A percentile compares a stretch with the other conserved stretches of the same genome.
Evolutionary conservation across 1,284 basidiomycete genomes (phyloP).

Genomic region (Austroboletus rostrupii): DNA sequence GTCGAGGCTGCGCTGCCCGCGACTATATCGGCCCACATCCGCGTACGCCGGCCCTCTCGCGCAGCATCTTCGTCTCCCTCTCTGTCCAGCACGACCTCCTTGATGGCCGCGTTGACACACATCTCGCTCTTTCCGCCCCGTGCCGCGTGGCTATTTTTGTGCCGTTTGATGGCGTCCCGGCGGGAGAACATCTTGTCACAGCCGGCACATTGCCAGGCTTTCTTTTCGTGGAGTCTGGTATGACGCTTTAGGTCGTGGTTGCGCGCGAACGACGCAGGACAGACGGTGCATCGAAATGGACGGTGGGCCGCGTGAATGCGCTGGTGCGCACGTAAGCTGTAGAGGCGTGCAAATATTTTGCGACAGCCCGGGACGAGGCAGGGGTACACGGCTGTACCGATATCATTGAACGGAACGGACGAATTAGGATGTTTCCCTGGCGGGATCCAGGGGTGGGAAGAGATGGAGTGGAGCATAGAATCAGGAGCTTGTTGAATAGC

Average conservation of each 20-base stretch:
- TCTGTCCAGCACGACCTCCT: conserved; percentile 56
- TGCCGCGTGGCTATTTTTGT: conserved; percentile 54
- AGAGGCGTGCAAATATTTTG: conserved; percentile 64
- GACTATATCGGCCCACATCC: conserved; percentile 58
- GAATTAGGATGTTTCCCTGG: conserved; percentile 23
- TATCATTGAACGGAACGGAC: conserved; percentile 40
- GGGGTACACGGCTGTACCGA: conserved; percentile 71
- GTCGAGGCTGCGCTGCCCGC: conserved; percentile 31
- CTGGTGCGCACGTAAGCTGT: conserved; percentile 64
- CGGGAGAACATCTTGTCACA: conserved; percentile 71
- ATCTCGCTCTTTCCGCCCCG: conserved; percentile 44
- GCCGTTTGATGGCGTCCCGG: conserved; percentile 71
- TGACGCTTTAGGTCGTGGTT: conserved; percentile 77
- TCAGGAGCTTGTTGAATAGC: conserved; percentile 11
- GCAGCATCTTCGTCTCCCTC: conserved; percentile 47
- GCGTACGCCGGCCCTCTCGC: conserved; percentile 53
- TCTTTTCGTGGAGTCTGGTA: conserved; percentile 60
- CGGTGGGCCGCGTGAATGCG: conserved; percentile 58
- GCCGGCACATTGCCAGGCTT: conserved; percentile 65
- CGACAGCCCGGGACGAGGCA: conserved; percentile 58
- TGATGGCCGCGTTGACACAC: conserved; percentile 52
- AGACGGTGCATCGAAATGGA: conserved; percentile 57
- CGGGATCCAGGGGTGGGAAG: conserved; percentile 31
- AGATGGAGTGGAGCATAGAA: conserved; percentile 21
- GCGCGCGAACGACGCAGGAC: conserved; percentile 69